Conservation (phyloP, 2,329 filamentous ascomycete genomes). For the Tympanopsis confertula region DNA sequence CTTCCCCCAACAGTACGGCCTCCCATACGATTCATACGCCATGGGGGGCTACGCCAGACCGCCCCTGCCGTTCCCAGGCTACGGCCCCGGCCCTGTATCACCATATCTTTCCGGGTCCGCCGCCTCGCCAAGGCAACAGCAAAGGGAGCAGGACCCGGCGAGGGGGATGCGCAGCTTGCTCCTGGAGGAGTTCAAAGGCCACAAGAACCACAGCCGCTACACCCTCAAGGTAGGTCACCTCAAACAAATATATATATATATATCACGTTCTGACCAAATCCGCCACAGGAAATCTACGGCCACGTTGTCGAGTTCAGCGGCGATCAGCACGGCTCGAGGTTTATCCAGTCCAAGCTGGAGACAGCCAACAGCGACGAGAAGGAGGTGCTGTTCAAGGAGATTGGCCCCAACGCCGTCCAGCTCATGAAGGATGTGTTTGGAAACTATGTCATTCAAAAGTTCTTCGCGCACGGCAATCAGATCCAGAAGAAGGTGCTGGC, state of each 20-base stretch:
- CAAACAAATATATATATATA: not conserved
- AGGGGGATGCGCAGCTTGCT: conserved; percentile 58
- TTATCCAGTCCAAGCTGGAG: conserved; percentile 87
- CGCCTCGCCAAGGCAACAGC: conserved; percentile 18
- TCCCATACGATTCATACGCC: conserved; percentile 13
- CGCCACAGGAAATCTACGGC: conserved; percentile 60
- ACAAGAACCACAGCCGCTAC: conserved; percentile 61
- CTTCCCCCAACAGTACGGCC: conserved; percentile 21
- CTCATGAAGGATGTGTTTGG: conserved; percentile 95
- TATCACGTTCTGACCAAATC: not conserved
- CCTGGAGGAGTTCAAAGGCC: conserved; percentile 69
- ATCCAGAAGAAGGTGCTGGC: conserved; percentile 81
- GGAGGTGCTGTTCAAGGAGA: conserved; percentile 77
- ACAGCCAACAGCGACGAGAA: conserved; percentile 93
- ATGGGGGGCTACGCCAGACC: conserved; percentile 3
- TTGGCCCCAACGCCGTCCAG: conserved; percentile 71
- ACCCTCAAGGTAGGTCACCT: conserved; percentile 55
- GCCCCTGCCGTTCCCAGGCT: conserved; percentile 5
- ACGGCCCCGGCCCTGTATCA: conserved; percentile 6
- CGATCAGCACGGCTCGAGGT: conserved; percentile 88
- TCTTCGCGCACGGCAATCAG: conserved; percentile 92
- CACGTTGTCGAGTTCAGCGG: conserved; percentile 90
- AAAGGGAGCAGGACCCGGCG: conserved; percentile 44
- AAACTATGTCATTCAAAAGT: conserved; percentile 96
- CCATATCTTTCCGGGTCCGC: conserved; percentile 12